Percentiles rank a stretch among this genome's conserved stretches.
phyloP scores from a whole-genome alignment of 306 rosid genomes.

The Vigna reflexopilosa region DNA sequence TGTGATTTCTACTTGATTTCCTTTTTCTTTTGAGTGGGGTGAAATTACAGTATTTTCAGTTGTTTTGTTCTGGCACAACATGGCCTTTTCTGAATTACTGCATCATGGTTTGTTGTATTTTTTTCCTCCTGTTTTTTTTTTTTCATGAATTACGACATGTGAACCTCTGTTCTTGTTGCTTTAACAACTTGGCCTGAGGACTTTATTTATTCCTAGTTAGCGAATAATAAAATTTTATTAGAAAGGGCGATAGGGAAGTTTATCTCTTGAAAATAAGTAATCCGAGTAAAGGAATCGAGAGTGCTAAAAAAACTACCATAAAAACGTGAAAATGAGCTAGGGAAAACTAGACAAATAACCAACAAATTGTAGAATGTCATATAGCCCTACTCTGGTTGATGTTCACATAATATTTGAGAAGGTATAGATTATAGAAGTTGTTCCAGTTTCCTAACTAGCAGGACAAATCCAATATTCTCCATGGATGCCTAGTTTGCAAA shows the following conservation, averaged over 20 bases:
- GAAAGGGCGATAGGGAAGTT: neutral
- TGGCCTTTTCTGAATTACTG: conserved; percentile 20
- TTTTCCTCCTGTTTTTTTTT: neutral
- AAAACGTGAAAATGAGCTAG: neutral
- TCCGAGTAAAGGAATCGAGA: neutral
- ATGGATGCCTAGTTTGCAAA: neutral
- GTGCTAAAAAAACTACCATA: neutral
- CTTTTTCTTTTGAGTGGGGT: conserved; percentile 22
- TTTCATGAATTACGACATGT: conserved; percentile 2
- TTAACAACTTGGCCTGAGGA: conserved; percentile 7
- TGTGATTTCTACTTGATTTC: neutral
- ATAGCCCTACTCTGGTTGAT: neutral
- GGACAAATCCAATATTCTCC: conserved; percentile 18
- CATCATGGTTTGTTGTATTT: conserved; percentile 4
- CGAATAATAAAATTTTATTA: neutral
- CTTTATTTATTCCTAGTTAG: neutral
- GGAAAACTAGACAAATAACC: neutral
- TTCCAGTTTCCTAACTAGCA: conserved; percentile 11
- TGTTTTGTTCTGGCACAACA: conserved; percentile 13
- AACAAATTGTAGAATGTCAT: neutral
- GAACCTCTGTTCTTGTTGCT: conserved; percentile 34
- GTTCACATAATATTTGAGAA: conserved; percentile 19
- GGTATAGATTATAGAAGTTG: conserved; percentile 2
- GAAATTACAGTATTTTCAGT: neutral
- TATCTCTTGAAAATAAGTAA: conserved; percentile 8